Percentiles rank a stretch among this genome's conserved stretches.
Conservation (phyloP, 768 basidiomycete species). For the Tubosaeta sp. region DNA sequence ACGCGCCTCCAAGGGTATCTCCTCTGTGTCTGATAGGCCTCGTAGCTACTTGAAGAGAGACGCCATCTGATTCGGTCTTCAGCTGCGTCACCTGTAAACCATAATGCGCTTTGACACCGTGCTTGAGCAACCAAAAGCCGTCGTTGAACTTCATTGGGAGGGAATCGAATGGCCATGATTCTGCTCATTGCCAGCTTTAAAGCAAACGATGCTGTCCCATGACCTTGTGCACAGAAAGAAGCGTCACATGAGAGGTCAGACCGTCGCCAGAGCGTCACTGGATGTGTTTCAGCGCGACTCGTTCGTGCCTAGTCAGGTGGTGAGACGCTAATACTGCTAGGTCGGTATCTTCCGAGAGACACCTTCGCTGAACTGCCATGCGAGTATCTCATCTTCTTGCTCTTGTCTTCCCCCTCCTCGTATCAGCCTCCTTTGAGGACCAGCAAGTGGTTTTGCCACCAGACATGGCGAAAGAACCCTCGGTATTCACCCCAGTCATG, state of each 20-base stretch:
- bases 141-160: constrained; percentile 64
- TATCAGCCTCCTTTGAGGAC: constrained; percentile 25
- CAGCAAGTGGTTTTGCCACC: constrained; percentile 24
- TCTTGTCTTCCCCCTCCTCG: constrained; percentile 29
- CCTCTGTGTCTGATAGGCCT: constrained; percentile 58
- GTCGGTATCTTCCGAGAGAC: constrained; percentile 7
- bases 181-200: neutral
- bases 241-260: neutral
- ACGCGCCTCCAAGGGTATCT: constrained; percentile 55
- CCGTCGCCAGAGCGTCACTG: neutral
- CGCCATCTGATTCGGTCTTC: constrained; percentile 40
- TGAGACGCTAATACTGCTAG: no score
- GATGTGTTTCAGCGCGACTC: no score
- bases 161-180: neutral
- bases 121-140: constrained; percentile 65
- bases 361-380: constrained; percentile 9
- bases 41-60: constrained; percentile 58
- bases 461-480: constrained; percentile 10
- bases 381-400: constrained; percentile 16
- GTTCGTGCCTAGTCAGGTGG: no score
- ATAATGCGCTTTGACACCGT: constrained; percentile 56
- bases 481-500: constrained; percentile 34
- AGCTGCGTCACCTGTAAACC: constrained; percentile 59
- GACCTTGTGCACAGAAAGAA: neutral
- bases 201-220: neutral